Percentiles rank a stretch among this genome's conserved stretches.
phyloP scores from a whole-genome alignment of 495 filamentous ascomycete genomes.

The Evernia prunastri region DNA sequence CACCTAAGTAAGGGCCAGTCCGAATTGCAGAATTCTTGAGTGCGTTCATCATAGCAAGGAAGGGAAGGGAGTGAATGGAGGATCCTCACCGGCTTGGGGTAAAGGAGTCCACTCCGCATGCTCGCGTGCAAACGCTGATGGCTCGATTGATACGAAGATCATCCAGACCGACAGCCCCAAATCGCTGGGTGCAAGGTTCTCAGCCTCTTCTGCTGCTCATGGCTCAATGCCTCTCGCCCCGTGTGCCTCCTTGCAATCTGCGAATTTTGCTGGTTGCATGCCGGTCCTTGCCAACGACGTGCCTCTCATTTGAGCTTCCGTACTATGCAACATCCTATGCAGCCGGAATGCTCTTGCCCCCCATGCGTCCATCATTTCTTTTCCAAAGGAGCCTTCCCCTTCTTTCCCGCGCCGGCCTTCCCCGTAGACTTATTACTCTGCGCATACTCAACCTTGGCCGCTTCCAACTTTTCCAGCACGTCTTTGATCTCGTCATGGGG shows the following conservation, averaged over 20 bases:
- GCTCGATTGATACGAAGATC: not conserved
- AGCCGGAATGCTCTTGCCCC: not conserved
- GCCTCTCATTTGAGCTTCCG: not conserved
- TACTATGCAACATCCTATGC: not conserved
- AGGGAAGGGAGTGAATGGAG: not conserved
- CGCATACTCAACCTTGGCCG: not conserved
- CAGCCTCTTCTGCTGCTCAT: too few relatives aligned
- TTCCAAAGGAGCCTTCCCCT: not conserved
- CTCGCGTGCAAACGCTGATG: not conserved
- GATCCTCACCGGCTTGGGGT: not conserved
- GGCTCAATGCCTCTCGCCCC: not conserved
- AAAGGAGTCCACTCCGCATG: not conserved
- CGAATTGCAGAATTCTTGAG: constrained; percentile 53
- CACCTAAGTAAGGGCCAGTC: constrained; percentile 44
- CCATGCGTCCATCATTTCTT: not conserved
- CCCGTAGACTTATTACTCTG: not conserved
- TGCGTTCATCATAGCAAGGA: constrained; percentile 37
- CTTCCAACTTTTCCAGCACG: not conserved
- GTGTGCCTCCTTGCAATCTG: not conserved
- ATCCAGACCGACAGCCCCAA: not conserved
- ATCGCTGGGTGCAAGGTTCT: not conserved
- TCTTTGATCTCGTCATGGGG: not conserved
- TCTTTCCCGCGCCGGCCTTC: not conserved
- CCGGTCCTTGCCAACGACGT: not conserved
- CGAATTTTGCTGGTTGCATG: not conserved